Evolutionary conservation across 192 early-diverging fungal species (phyloP), one percentile per base, ranked within the genome.

Genomic region (Linderina pennispora): DNA sequence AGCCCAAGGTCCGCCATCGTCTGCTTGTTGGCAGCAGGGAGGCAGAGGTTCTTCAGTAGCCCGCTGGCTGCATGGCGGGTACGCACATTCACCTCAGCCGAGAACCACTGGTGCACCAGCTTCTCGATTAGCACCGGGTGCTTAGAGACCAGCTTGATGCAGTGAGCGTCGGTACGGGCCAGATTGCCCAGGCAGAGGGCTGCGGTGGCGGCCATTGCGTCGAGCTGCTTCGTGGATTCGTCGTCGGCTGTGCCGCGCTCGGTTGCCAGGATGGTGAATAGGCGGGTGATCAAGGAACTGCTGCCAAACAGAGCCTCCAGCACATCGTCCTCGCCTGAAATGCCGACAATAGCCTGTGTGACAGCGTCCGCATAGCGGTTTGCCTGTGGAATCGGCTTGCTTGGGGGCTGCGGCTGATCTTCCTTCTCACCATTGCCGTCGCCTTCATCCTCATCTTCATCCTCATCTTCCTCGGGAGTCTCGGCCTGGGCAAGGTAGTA

Each of bases 161-260:
- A 88, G 50, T 85, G 75, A 6, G 48, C 55, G 52, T 88, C 86
- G 43, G 76, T 80, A 45, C 86, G 66, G 26, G 86, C 86, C 36
- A 88, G 56, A 42, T 88, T 88, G 31, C 84, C 86, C 36, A 88
- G 43, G 14, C 76, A 80, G 44, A 85, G 73, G 1, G 76, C 78
- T 1, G 84, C 82, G 3, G 63, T 58, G 0, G 69, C 55, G 2
- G 60, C 66, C 66, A 63, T 49, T 10, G 36, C 43, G 19, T 51
- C 50, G n/a, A 43, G 8, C 10, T 33, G 13, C 43, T 36, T 41
- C 15, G 11, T 44, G 9, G 40, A 37, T 4, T 43, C 23, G 13
- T 32, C 48, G 10, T 26, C 21, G 15, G 36, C 15, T 14, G 37
- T 28, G 24, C 38, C 36, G 21, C 39, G 44, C 22, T 38, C 48